These are phyloP conservation scores for Yamadazyma triangularis DNA, from an alignment of 1,139 yeast species.

Conservation along the genomic window DNA sequence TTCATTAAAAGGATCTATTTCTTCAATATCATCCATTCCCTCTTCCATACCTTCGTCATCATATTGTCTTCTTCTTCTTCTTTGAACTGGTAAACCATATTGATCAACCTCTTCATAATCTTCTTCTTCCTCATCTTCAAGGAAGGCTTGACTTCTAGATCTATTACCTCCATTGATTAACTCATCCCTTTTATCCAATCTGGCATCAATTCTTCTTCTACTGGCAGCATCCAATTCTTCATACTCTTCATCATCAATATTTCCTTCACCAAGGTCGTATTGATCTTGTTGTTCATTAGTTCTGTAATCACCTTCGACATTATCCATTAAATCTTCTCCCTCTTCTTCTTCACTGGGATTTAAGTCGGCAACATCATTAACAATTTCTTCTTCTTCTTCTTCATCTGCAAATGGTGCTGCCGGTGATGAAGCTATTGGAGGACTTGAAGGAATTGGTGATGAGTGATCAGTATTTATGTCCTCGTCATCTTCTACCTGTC, in stretches of 20 bases:
- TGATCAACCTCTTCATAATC: conserved; percentile 45
- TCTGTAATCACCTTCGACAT: conserved; percentile 74
- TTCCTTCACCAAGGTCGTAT: conserved; percentile 64
- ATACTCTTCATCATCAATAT: conserved; percentile 75
- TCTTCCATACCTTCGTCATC: conserved; percentile 50
- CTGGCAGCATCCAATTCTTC: conserved; percentile 69
- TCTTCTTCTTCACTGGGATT: conserved; percentile 75
- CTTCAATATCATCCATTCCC: conserved; percentile 47
- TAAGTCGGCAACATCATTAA: conserved; percentile 65
- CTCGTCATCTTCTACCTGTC: conserved; percentile 35
- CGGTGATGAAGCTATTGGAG: conserved; percentile 42
- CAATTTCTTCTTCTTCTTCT: conserved; percentile 49
- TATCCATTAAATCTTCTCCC: conserved; percentile 74
- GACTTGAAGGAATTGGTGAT: conserved; percentile 29
- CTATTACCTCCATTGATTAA: conserved; percentile 39
- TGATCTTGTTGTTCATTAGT: conserved; percentile 61
- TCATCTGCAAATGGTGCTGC: conserved; percentile 61
- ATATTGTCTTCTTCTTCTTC: conserved; percentile 69
- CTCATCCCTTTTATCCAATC: conserved; percentile 75
- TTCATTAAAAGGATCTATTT: conserved; percentile 77
- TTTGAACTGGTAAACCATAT: conserved; percentile 72
- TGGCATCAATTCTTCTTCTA: conserved; percentile 76
- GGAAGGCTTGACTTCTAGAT: conserved; percentile 53
- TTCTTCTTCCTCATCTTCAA: conserved; percentile 35
- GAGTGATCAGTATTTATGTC: conserved; percentile 20